Evolutionary conservation across 495 filamentous ascomycete species (phyloP).

Genomic region (Bacidia rubella): DNA sequence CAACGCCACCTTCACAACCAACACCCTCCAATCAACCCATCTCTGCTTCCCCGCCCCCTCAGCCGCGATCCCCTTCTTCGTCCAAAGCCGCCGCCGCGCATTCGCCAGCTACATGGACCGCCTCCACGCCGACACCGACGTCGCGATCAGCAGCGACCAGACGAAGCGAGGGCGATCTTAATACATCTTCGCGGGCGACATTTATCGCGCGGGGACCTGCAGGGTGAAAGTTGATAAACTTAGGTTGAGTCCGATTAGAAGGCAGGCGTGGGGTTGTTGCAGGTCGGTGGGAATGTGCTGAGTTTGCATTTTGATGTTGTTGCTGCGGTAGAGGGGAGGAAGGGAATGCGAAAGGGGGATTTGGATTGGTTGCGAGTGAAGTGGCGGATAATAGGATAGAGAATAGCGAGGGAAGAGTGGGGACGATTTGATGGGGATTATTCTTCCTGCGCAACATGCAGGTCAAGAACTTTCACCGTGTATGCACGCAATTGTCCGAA

Average conservation of each 20-base stretch:
- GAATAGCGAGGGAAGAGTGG: background rate
- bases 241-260: background rate
- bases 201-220: background rate
- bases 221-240: background rate
- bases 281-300: background rate
- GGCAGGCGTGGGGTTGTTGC: background rate
- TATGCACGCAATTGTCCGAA: too few relatives aligned
- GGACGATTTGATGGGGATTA: background rate
- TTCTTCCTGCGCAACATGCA: background rate
- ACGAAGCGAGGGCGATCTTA: background rate
- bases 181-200: background rate
- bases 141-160: background rate
- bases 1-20: background rate
- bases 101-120: background rate
- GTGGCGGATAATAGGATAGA: background rate
- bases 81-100: background rate
- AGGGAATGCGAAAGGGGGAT: background rate
- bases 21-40: background rate
- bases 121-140: background rate
- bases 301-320: background rate
- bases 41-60: background rate
- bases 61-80: background rate
- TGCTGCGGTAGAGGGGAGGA: background rate
- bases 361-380: background rate
- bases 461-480: background rate